Evolutionary conservation across 2,329 filamentous ascomycete genomes (phyloP).

Genomic region (Xylaria sp.): DNA sequence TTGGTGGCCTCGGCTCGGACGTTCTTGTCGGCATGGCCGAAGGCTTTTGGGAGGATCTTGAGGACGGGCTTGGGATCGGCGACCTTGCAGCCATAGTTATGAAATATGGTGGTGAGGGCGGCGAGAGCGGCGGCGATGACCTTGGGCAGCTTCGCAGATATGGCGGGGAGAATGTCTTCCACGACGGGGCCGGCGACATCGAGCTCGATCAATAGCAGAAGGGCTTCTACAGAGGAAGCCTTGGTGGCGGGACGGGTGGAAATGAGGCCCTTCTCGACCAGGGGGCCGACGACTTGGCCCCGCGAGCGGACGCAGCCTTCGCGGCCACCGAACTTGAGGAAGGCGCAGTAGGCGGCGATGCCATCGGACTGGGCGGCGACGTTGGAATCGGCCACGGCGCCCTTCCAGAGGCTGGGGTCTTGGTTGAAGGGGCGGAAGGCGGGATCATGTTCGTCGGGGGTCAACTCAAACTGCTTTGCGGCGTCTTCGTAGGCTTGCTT

Average conservation of each 20-base stretch:
- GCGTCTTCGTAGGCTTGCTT: conserved; percentile 96
- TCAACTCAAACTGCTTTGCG: conserved; percentile 84
- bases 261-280: conserved; percentile 90
- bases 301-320: conserved; percentile 84
- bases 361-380: conserved; percentile 97
- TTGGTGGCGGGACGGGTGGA: conserved; percentile 92
- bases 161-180: conserved; percentile 79
- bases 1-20: conserved; percentile 93
- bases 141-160: conserved; percentile 55
- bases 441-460: conserved; percentile 85
- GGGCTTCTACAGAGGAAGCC: conserved; percentile 83
- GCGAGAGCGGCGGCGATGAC: conserved; percentile 52
- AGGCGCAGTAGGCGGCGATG: conserved; percentile 86
- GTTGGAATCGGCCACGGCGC: conserved; percentile 91
- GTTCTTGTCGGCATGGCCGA: conserved; percentile 97
- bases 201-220: conserved; percentile 89
- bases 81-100: conserved; percentile 94
- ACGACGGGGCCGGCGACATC: conserved; percentile 87
- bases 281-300: conserved; percentile 76
- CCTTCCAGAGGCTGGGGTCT: conserved; percentile 90
- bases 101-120: conserved; percentile 84
- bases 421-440: conserved; percentile 88
- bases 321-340: conserved; percentile 88
- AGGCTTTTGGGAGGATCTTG: conserved; percentile 88
- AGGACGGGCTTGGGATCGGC: conserved; percentile 93